Conservation (phyloP, 148 eudicot genomes). For the Camellia sinensis region DNA sequence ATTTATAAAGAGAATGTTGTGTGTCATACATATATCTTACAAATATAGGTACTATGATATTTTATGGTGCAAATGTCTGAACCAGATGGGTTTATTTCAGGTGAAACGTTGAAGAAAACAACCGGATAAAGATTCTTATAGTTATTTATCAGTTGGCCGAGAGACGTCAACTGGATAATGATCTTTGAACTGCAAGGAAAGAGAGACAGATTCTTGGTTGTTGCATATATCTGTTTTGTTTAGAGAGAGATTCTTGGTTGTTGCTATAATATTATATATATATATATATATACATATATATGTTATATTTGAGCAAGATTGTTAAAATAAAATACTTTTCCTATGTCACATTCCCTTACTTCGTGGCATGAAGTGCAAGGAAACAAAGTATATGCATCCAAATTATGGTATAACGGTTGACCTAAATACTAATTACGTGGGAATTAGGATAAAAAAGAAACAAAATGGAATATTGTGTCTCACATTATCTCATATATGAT, state of each 20-base stretch:
- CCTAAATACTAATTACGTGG: not conserved
- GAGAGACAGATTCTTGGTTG: not conserved
- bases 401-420: slow-evolving; percentile 18
- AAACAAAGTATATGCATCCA: slow-evolving; percentile 7
- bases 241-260: no score
- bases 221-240: not conserved
- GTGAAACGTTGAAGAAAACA: no score
- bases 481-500: not conserved
- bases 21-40: not conserved
- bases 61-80: no score
- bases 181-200: not conserved
- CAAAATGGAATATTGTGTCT: slow-evolving; percentile 10
- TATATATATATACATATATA: no score
- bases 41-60: no score
- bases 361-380: slow-evolving; percentile 23
- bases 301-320: no score
- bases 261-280: no score
- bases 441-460: not conserved
- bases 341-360: not conserved
- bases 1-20: slow-evolving; percentile 7
- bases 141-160: no score
- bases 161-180: no score
- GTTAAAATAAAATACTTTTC: not conserved
- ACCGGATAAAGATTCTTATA: no score
- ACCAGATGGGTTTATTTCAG: no score